A percentile compares a stretch with the other conserved stretches of the same genome.
Evolutionary conservation across 2,329 filamentous ascomycete species (phyloP).

Genomic region (Talaromyces albobiverticillius): DNA sequence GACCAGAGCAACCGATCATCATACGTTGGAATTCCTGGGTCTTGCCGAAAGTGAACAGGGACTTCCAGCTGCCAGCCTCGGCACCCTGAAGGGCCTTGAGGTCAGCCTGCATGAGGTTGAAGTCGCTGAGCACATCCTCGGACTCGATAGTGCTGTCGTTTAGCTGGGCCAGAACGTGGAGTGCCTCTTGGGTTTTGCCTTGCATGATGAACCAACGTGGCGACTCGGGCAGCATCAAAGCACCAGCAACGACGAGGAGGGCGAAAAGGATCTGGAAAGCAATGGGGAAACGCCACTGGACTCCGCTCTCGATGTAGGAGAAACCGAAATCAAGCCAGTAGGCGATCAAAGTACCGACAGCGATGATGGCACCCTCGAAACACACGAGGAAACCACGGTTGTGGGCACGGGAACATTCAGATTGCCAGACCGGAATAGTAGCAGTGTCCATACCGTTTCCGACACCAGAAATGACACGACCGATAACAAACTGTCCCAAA

Average conservation of each 20-base stretch:
- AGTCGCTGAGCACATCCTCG: constrained; percentile 7
- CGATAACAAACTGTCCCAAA: constrained; percentile 39
- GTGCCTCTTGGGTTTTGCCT: constrained; percentile 46
- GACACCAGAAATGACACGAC: constrained; percentile 29
- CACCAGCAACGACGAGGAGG: neutral
- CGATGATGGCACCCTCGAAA: constrained; percentile 32
- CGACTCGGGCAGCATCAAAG: constrained; percentile 6
- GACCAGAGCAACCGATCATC: constrained; percentile 38
- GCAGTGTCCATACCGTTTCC: constrained; percentile 37
- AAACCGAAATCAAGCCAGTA: constrained; percentile 37
- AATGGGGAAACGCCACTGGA: constrained; percentile 46
- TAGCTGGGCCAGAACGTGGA: constrained; percentile 51
- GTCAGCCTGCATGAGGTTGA: constrained; percentile 10
- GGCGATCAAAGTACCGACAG: constrained; percentile 30
- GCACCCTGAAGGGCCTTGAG: constrained; percentile 62
- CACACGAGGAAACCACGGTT: constrained; percentile 35
- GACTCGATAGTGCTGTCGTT: too few relatives aligned
- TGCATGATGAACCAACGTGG: constrained; percentile 31
- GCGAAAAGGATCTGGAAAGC: constrained; percentile 44
- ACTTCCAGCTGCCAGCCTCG: constrained; percentile 59
- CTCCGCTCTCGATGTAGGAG: constrained; percentile 29
- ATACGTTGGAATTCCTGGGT: constrained; percentile 41
- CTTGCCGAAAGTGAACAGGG: constrained; percentile 25
- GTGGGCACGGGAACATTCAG: constrained; percentile 32
- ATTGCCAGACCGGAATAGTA: constrained; percentile 40